Conservation (phyloP, 2,329 filamentous ascomycete species). For the Catunica adiposa region DNA sequence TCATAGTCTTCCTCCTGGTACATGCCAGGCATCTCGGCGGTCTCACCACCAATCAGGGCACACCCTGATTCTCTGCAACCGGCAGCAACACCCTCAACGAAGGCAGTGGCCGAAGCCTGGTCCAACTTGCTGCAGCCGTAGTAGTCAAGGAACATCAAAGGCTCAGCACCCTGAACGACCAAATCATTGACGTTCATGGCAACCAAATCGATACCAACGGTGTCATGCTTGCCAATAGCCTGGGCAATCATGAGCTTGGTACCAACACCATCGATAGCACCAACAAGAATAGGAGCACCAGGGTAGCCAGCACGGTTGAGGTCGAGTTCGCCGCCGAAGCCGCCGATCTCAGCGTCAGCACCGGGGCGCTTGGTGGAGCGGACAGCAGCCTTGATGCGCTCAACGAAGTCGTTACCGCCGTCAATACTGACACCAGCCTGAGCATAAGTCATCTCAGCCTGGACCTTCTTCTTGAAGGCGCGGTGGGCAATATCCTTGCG, state of each 20-base stretch:
- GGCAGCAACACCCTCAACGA: conserved; percentile 76
- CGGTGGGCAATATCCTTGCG: conserved; percentile 83
- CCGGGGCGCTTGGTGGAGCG: conserved; percentile 68
- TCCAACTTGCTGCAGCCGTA: conserved; percentile 86
- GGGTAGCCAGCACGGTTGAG: conserved; percentile 44
- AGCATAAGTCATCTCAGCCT: conserved; percentile 61
- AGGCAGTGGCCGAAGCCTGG: conserved; percentile 59
- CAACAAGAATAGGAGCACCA: conserved; percentile 62
- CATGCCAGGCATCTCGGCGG: conserved; percentile 95
- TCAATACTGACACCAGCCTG: conserved; percentile 88
- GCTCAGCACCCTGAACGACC: conserved; percentile 86
- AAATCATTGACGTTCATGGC: conserved; percentile 99
- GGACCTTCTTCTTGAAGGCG: conserved; percentile 35
- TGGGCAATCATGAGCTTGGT: conserved; percentile 96
- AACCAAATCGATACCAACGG: conserved; percentile 89
- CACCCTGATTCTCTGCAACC: conserved; percentile 76
- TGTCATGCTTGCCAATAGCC: conserved; percentile 74
- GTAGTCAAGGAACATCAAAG: conserved; percentile 94
- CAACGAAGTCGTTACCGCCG: conserved; percentile 80
- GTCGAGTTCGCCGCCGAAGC: conserved; percentile 81
- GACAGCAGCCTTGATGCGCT: conserved; percentile 83
- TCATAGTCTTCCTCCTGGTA: conserved; percentile 84
- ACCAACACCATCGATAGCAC: conserved; percentile 88
- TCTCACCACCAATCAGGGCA: conserved; percentile 90
- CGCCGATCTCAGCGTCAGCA: conserved; percentile 84